Evolutionary conservation across 2,329 filamentous ascomycete species (phyloP), one percentile per base, ranked within the genome.

Genomic region (Pseudogymnoascus pannorum): DNA sequence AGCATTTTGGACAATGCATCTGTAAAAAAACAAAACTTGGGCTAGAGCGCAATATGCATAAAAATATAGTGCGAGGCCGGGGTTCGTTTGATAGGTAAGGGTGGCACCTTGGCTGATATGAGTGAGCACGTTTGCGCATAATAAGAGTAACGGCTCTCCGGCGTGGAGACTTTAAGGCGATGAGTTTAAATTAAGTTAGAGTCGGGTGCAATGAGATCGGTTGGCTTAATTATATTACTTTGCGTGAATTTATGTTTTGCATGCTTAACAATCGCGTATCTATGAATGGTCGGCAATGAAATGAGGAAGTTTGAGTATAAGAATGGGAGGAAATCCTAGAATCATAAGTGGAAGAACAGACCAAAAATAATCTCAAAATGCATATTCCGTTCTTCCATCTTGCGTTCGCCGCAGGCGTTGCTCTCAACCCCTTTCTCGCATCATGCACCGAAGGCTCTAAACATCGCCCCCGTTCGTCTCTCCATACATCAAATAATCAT

Each of bases 401-500:
- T 29, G 24, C n/a, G 4, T 3, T 51, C n/a, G 44, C 44, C 8
- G 12, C 44, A 16, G 24, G 44, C 24, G 7, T 51, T 12, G 24
- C 44, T 51, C 24, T 51, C 24, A 51, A 51, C 24, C 44, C 44
- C 14, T 18, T 51, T 51, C 44, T 51, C n/a, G 44, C 44, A 51
- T 51, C 44, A 31, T 51, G 44, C 44, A 12, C 24, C n/a, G 44
- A 29, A 11, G 14, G 60, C 16, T 40, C 20, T 22, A 38, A 62
- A 33, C 29, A 36, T 61, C 24, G 22, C 24, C 2, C 61, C 20
- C 29, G 29, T 59, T 29, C 31, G 44, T 60, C 36, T 57, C 60
- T 9, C 54, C 57, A 26, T 62, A 65, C 14, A 65, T 68, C 51
- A 65, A 66, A 7, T 69, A 51, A 31, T 3, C 44, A 29, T n/a